phyloP scores from a whole-genome alignment of 2,329 filamentous ascomycete species.

The Fusarium sp. region DNA sequence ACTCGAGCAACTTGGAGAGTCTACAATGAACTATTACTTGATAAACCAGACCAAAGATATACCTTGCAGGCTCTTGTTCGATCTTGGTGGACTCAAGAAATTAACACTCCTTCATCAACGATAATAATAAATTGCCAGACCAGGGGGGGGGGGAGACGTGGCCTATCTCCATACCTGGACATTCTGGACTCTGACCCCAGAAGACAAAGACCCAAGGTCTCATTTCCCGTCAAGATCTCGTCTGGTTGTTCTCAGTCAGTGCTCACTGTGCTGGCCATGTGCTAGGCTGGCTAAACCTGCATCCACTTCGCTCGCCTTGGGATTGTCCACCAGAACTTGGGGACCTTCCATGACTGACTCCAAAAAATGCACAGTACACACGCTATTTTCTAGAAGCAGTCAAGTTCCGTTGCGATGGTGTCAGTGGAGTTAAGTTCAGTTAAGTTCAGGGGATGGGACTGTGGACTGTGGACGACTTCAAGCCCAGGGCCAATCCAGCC shows the following conservation, averaged over 20 bases:
- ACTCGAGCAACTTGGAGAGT: not conserved
- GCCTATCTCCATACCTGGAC: conserved; percentile 28
- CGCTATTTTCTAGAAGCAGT: conserved; percentile 33
- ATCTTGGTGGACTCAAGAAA: conserved; percentile 43
- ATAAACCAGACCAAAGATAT: not conserved
- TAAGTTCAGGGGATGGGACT: conserved; percentile 7
- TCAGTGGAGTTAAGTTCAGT: conserved; percentile 29
- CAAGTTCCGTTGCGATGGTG: conserved; percentile 18
- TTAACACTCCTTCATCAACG: conserved; percentile 39
- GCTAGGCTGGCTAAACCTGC: not conserved
- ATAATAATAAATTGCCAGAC: conserved; percentile 43
- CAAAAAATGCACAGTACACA: conserved; percentile 30
- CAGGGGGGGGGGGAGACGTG: conserved; percentile 37
- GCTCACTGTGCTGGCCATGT: conserved; percentile 10
- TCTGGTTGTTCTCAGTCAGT: not conserved
- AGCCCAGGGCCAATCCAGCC: not conserved
- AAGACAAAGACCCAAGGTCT: conserved; percentile 30
- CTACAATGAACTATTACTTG: not conserved
- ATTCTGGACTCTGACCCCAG: conserved; percentile 37
- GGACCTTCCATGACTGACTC: conserved; percentile 5
- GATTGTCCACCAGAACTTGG: conserved; percentile 23
- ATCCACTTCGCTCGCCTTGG: conserved; percentile 23
- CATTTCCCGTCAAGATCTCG: conserved; percentile 44
- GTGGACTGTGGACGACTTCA: not conserved
- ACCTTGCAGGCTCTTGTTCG: conserved; percentile 25